These are phyloP conservation scores for Globisporangium echinulatum DNA, from an alignment of 352 stramenopile species.

Conservation along the genomic window DNA sequence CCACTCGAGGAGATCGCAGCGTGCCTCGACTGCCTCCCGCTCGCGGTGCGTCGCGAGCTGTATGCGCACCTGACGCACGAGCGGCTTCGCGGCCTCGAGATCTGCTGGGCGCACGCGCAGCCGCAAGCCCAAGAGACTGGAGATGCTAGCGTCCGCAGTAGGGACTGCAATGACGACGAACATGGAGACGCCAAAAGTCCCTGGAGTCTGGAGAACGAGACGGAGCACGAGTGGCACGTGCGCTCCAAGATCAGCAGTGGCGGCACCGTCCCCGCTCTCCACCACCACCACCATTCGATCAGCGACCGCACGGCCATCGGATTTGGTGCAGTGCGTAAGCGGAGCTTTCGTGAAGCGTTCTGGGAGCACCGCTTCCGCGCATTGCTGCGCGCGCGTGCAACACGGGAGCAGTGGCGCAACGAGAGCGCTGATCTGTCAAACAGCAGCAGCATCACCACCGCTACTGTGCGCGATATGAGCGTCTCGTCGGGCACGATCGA, in stretches of 20 bases:
- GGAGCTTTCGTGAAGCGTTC: slow-evolving; percentile 36
- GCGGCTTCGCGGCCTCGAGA: slow-evolving; percentile 40
- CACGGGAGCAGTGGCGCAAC: slow-evolving; percentile 1
- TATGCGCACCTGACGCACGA: slow-evolving; percentile 34
- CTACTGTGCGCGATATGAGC: no score
- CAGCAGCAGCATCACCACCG: background rate
- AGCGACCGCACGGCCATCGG: background rate
- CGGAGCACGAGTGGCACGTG: slow-evolving; percentile 11
- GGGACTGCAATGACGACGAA: slow-evolving; percentile 7
- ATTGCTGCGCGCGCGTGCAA: slow-evolving; percentile 28
- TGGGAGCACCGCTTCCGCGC: slow-evolving; percentile 57
- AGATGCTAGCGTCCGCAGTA: background rate
- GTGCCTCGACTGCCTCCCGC: slow-evolving; percentile 38
- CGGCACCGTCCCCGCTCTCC: background rate
- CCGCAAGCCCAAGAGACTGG: background rate
- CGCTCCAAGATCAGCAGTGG: slow-evolving; percentile 6
- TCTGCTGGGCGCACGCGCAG: slow-evolving; percentile 21
- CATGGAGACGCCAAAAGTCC: slow-evolving; percentile 11
- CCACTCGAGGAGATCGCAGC: slow-evolving; percentile 31
- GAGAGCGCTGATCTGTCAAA: background rate
- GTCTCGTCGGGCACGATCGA: background rate
- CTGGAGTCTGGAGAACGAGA: slow-evolving; percentile 13
- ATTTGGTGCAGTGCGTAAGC: slow-evolving; percentile 15
- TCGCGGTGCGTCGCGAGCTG: slow-evolving; percentile 29
- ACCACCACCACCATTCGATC: background rate